Evolutionary conservation across 2,329 filamentous ascomycete genomes (phyloP), one percentile per base, ranked within the genome.

Genomic region (Cladosporium oxysporum): DNA sequence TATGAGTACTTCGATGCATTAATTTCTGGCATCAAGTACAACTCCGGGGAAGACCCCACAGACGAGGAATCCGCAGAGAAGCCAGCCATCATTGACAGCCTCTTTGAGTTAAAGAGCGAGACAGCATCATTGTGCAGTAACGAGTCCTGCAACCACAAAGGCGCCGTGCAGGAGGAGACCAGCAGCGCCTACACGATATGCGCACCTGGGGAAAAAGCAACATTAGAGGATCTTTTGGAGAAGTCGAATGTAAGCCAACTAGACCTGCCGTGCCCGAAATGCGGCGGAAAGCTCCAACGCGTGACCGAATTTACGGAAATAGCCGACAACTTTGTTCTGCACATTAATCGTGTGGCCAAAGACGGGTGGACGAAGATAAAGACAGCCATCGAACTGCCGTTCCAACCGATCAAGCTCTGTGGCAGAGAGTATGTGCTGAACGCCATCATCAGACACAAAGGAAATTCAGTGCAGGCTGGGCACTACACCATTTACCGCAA

Each of bases 401-500:
- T 23, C 16, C 18, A 60, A 18, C 33, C 49, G 5, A 14, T 68
- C 33, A 23, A 31, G 3, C 16, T 68, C 18, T 21, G 49, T n/a
- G 66, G 57, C 7, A 41, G 44, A 28, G 35, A 66, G 55, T 67
- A 65, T 35, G 35, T 62, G 12, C 21, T 71, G 28, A 55, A 49
- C 5, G 68, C 67, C 10, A 50, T 67, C 14, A 53, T 70, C 12
- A 64, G 37, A 41, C 69, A 70, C 64, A 18, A 49, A 16, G 65
- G 66, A 28, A 10, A 11, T 14, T 23, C 7, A n/a, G 47, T 41
- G 0, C 14, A 62, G 0, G 33, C 14, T 21, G 70, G 69, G 18
- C 69, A 70, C 59, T 71, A 71, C 53, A 66, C 66, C 35, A 35
- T 60, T 11, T 60, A 66, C 29, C 61, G 68, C 50, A 62, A 61